Base-by-base conservation (phyloP, 257 asterid species). In the Verbascum thapsus region DNA sequence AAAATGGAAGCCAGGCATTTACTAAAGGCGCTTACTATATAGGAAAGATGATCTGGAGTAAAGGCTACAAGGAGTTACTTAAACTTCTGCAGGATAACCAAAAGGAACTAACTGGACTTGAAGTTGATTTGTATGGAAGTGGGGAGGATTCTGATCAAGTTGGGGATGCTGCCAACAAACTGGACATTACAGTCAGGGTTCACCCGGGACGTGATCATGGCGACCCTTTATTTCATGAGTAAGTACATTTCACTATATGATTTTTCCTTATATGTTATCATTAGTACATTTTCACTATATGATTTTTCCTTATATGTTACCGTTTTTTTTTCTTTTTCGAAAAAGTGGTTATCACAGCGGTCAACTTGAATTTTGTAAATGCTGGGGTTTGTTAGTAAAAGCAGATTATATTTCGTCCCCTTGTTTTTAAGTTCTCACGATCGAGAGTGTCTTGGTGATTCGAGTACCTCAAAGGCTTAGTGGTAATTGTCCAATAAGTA, bases 191-290 rank as follows among this genome's bases (percentile, higher is more conserved):
- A 8, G 87, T 90, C 67, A 75, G 75, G 64, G 96, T 90, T 64
- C 72, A 90, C 75, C 99, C 96, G 50, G 99, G 96, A 37, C 84
- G 92, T 50, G 99, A 94, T 84, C 99, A 94, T 51, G 96, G 82
- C 1, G 96, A 94, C 76, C 81, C 90, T 72, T 76, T 84, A 52
- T 94, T 94, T 79, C 99, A 94, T 18, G 85, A 85, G 99, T 94
- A 79, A 85, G 99, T 72, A 34, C 53, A 38, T 72, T 18, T 51
- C 20, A 50, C 62, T 65, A 50, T 42, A 39, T 49, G 32, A 51
- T 45, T 39, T 55, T 32, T 22, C n/a, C 58, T 43, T 39, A 3
- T 5, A n/a, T 12, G 10, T 61, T 16, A 32, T n/a, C n/a, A n/a
- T n/a, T n/a, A n/a, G n/a, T n/a, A n/a, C n/a, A n/a, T n/a, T n/a